Percentiles rank a stretch among this genome's conserved stretches.
Conservation (phyloP, 2,329 filamentous ascomycete species). For the Colletotrichum sp. region DNA sequence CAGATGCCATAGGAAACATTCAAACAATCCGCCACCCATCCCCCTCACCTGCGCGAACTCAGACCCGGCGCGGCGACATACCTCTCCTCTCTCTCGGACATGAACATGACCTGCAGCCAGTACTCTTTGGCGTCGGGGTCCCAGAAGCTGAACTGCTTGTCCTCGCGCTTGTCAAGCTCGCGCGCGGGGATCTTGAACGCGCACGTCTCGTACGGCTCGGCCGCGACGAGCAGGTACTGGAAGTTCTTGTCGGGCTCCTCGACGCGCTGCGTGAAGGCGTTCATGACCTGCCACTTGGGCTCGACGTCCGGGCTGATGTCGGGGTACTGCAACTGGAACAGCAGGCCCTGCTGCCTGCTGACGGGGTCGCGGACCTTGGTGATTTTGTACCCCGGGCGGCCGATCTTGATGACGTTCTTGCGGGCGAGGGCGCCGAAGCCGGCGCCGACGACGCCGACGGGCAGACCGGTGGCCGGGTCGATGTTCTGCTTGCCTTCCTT, state of each 20-base stretch:
- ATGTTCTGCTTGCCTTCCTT: constrained; percentile 80
- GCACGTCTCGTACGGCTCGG: constrained; percentile 97
- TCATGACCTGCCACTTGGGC: constrained; percentile 95
- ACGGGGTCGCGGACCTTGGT: constrained; percentile 92
- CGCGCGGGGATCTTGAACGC: constrained; percentile 94
- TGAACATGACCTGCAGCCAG: constrained; percentile 97
- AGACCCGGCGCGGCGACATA: constrained; percentile 72
- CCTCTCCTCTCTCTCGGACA: constrained; percentile 95
- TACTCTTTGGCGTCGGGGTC: constrained; percentile 96
- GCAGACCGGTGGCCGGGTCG: constrained; percentile 71
- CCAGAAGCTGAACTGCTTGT: constrained; percentile 92
- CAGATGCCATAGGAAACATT: background rate
- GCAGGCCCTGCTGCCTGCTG: constrained; percentile 83
- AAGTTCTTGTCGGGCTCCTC: constrained; percentile 94
- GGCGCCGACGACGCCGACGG: constrained; percentile 78
- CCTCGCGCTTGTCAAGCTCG: constrained; percentile 89
- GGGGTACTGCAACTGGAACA: constrained; percentile 97
- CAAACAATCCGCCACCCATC: background rate
- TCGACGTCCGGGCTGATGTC: constrained; percentile 79
- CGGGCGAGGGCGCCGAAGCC: constrained; percentile 65
- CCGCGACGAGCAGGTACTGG: constrained; percentile 93
- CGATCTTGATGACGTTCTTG: constrained; percentile 91
- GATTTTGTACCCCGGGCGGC: constrained; percentile 95
- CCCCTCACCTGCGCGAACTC: constrained; percentile 48
- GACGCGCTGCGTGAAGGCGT: constrained; percentile 92